These are phyloP conservation scores for Aspergillus brasiliensis DNA, from an alignment of 2,329 filamentous ascomycete genomes.

Conservation along the genomic window DNA sequence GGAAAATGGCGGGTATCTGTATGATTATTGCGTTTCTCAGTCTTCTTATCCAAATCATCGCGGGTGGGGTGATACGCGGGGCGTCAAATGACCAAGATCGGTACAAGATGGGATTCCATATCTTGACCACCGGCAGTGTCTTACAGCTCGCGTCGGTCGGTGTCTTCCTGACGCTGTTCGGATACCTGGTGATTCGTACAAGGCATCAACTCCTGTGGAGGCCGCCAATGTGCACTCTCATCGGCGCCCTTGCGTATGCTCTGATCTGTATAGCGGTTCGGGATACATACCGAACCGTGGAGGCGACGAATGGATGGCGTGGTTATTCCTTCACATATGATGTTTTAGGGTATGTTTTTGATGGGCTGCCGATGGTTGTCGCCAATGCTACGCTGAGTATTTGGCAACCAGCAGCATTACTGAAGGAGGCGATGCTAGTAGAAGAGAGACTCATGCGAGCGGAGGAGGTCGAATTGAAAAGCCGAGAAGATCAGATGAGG, in stretches of 20 bases:
- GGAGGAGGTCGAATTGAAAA: neutral
- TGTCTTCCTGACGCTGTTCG: neutral
- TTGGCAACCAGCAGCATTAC: neutral
- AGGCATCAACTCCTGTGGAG: neutral
- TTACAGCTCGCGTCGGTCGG: neutral
- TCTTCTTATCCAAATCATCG: neutral
- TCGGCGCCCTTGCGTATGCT: neutral
- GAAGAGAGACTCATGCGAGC: neutral
- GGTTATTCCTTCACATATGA: neutral
- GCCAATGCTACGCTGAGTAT: neutral
- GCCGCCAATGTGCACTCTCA: neutral
- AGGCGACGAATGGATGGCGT: neutral
- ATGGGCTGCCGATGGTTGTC: neutral
- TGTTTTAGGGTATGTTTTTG: neutral
- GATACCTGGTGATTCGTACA: neutral
- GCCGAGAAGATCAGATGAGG: neutral
- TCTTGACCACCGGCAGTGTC: neutral
- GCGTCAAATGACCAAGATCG: too few species aligned
- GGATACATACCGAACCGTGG: neutral
- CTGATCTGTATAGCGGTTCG: neutral
- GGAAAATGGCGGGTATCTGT: neutral
- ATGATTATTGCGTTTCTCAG: neutral
- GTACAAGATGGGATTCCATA: neutral
- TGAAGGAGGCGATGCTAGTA: neutral
- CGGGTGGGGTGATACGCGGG: neutral